Evolutionary conservation across 176 grass and related monocot genomes (phyloP), one percentile per base, ranked within the genome.

Genomic region (Carex littledalei): DNA sequence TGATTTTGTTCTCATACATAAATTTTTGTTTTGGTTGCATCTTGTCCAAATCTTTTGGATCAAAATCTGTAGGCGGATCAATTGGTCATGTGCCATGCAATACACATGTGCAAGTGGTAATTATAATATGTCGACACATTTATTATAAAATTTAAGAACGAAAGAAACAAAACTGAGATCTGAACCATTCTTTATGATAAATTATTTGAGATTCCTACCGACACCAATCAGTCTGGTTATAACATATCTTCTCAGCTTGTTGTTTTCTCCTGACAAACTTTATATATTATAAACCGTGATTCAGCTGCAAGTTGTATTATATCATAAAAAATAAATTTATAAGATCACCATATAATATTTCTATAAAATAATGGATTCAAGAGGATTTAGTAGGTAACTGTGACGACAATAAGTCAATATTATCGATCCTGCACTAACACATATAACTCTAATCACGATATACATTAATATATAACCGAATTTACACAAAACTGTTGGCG

Each of bases 181-280:
- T 57, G 74, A 29, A 34, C 32, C 12, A 16, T 32, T n/a, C n/a
- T n/a, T 78, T 32, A 16, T 55, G 12, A 17, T 78, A 78, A 24
- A 31, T 32, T 57, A 57, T 56, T 57, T 31, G 14, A 6, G 52
- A 57, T 57, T 78, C 52, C 15, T 8, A 4, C 74, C 35, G 52
- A 57, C 74, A 57, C 52, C 18, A 78, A 78, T 78, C 74, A 78
- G 26, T 57, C 7, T 78, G 24, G 49, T 56, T 78, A 16, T 56
- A 76, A 10, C 6, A 57, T 56, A 57, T 78, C 52, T 78, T 78
- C 72, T 76, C 5, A 8, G 21, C 2, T 11, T 75, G 4, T 75
- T 75, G 20, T 74, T 74, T 13, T 74, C 20, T 74, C 22, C 47
- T 78, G 74, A 78, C 52, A 35, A 78, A 78, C 52, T 56, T 17